Conservation (phyloP, 352 stramenopile genomes). For the Thalassiosira sp. region DNA sequence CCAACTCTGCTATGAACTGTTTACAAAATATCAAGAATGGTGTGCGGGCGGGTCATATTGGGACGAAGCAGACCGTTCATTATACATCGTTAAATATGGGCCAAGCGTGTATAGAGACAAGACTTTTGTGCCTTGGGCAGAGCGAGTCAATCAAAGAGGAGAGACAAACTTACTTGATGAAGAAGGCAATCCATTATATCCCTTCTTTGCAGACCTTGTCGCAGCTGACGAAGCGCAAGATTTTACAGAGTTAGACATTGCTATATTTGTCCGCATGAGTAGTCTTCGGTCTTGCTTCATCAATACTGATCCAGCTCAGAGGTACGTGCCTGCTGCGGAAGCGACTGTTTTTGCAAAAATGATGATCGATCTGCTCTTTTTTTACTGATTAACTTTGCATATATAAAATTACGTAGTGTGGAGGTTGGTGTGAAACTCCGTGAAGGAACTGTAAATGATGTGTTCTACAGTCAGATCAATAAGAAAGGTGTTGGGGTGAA, state of each 20-base stretch:
- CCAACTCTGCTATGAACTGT: conserved; percentile 19
- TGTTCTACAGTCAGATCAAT: conserved; percentile 18
- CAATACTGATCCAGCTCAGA: conserved; percentile 23
- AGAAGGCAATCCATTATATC: conserved; percentile 21
- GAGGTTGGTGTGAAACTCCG: conserved; percentile 36
- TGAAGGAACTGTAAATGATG: conserved; percentile 29
- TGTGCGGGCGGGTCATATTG: background rate
- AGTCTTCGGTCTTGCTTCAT: conserved; percentile 25
- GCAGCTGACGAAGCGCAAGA: conserved; percentile 31
- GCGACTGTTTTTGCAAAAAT: too few relatives aligned
- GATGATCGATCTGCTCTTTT: too few relatives aligned
- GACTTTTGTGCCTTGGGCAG: conserved; percentile 25
- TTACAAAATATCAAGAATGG: conserved; percentile 36
- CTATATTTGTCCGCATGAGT: conserved; percentile 25
- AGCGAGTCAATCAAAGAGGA: conserved; percentile 17
- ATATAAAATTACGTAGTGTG: conserved; percentile 35
- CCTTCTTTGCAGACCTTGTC: conserved; percentile 41
- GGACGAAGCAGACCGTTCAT: conserved; percentile 28
- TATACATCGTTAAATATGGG: conserved; percentile 26
- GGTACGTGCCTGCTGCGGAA: too few relatives aligned
- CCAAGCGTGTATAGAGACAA: conserved; percentile 22
- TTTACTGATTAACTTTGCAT: too few relatives aligned
- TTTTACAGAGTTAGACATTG: conserved; percentile 29
- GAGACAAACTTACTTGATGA: conserved; percentile 27
- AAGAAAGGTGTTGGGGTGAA: conserved; percentile 16